phyloP scores from a whole-genome alignment of 495 filamentous ascomycete genomes.

The Aspergillus baeticus region DNA sequence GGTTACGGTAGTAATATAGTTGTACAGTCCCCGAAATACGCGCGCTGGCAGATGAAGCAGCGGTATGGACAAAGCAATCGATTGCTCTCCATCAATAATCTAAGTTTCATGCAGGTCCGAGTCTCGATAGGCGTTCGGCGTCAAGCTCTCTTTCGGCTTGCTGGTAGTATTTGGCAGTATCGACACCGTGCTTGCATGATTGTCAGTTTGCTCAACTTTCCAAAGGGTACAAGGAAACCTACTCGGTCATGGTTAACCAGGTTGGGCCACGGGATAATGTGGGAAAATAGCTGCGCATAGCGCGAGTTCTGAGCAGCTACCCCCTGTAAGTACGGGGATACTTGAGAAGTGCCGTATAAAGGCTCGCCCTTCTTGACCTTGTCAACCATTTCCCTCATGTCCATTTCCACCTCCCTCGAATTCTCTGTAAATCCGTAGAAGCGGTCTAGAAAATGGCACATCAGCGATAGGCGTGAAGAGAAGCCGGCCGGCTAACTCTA shows the following conservation, averaged over 20 bases:
- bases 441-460: slow-evolving; percentile 42
- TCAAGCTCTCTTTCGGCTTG: slow-evolving; percentile 95
- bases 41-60: slow-evolving; percentile 25
- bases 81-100: slow-evolving; percentile 6
- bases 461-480: neutral
- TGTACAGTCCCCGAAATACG: slow-evolving; percentile 16
- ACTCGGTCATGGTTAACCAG: slow-evolving; percentile 92
- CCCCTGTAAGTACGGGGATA: slow-evolving; percentile 88
- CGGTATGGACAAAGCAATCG: neutral
- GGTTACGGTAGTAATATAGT: neutral
- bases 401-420: slow-evolving; percentile 84
- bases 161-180: slow-evolving; percentile 97
- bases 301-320: slow-evolving; percentile 89
- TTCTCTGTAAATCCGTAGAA: slow-evolving; percentile 97
- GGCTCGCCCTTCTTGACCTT: slow-evolving; percentile 89
- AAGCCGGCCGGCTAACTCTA: neutral
- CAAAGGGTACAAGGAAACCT: slow-evolving; percentile 14
- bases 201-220: slow-evolving; percentile 18
- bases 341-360: slow-evolving; percentile 76
- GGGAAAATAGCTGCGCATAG: slow-evolving; percentile 78
- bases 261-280: slow-evolving; percentile 93
- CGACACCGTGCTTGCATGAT: slow-evolving; percentile 75
- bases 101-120: slow-evolving; percentile 24
- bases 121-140: slow-evolving; percentile 56
- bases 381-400: slow-evolving; percentile 97